Conservation (phyloP, 2,329 filamentous ascomycete genomes). For the Colletotrichum gloeosporioides region DNA sequence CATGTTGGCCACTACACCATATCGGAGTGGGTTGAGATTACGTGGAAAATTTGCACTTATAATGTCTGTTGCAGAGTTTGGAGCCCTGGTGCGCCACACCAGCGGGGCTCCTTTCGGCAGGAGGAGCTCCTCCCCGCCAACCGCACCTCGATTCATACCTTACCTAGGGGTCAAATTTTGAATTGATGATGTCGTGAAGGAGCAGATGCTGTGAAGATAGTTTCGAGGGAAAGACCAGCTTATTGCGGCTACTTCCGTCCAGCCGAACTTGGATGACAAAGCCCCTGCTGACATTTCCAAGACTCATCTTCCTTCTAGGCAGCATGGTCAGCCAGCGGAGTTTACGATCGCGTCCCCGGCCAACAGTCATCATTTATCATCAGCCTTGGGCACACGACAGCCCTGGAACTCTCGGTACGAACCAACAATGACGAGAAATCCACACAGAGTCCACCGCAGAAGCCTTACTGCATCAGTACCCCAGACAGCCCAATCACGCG, state of each 20-base stretch:
- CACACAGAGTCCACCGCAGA: neutral
- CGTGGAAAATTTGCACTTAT: fast-evolving
- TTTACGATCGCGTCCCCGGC: neutral
- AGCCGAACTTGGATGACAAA: neutral
- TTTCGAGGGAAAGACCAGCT: neutral
- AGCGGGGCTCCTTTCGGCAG: neutral
- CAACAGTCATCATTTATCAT: neutral
- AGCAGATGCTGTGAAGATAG: neutral
- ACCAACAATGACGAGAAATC: neutral
- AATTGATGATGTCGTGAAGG: neutral
- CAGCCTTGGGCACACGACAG: neutral
- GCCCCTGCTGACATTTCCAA: neutral
- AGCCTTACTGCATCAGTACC: neutral
- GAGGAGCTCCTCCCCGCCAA: neutral
- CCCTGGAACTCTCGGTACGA: neutral
- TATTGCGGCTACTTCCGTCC: neutral
- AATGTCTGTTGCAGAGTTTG: neutral
- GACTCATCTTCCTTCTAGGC: neutral
- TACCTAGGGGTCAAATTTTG: neutral
- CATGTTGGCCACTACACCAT: conserved; percentile 22
- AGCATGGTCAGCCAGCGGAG: neutral
- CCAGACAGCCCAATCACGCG: neutral
- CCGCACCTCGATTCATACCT: neutral
- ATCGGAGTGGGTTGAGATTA: neutral
- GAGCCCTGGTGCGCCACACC: neutral